Conservation (phyloP, 805 yeast genomes). For the Nakazawaea wyomingensis region DNA sequence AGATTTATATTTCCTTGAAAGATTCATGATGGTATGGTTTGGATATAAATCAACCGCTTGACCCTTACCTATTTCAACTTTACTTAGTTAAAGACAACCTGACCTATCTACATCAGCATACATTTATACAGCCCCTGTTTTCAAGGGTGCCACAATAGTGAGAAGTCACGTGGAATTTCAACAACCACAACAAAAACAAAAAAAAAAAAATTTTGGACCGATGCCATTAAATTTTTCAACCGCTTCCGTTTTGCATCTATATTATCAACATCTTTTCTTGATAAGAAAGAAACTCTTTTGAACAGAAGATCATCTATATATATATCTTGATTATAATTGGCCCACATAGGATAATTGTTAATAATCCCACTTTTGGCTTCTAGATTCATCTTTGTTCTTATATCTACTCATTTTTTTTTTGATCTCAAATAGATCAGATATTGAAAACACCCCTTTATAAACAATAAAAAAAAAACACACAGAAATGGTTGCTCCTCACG, state of each 20-base stretch:
- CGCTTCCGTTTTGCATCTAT: background rate
- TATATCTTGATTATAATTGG: background rate
- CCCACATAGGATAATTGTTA: too few relatives aligned
- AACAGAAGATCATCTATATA: background rate
- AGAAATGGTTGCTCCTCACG: conserved; percentile 79
- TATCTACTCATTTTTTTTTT: background rate
- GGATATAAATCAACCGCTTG: too few relatives aligned
- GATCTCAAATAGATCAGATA: background rate
- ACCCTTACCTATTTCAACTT: too few relatives aligned
- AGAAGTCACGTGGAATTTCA: conserved; percentile 8
- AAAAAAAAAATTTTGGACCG: background rate
- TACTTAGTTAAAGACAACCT: too few relatives aligned
- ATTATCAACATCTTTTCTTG: background rate
- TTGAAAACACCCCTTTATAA: background rate
- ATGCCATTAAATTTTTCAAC: conserved; percentile 1
- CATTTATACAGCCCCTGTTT: background rate
- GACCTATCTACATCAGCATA: too few relatives aligned
- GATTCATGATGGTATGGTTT: too few relatives aligned
- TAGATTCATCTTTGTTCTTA: too few relatives aligned
- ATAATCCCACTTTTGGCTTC: too few relatives aligned
- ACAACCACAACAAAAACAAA: background rate
- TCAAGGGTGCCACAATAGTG: conserved; percentile 8
- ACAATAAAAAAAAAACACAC: background rate
- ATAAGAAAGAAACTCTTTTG: background rate
- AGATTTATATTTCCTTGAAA: too few relatives aligned